Evolutionary conservation across 2,329 filamentous ascomycete genomes (phyloP), one percentile per base, ranked within the genome.

Genomic region (Exserohilum rostratum): DNA sequence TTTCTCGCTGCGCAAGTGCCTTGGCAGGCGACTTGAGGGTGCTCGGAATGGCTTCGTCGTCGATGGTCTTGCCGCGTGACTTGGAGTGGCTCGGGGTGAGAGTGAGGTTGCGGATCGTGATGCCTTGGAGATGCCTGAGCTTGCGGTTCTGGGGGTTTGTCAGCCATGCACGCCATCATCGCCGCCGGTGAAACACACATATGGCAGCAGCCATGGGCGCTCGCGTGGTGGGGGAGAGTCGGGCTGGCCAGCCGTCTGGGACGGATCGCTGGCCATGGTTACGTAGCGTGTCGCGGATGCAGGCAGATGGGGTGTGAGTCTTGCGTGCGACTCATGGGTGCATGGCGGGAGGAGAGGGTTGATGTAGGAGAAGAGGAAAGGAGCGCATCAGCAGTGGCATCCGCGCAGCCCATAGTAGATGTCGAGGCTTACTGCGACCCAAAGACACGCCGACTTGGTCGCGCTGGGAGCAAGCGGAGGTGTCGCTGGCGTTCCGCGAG

Each of bases 61-160:
- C 90, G 67, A 89, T 88, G 34, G 90, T 89, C 74, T 82, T 84
- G 12, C 80, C 78, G 47, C 81, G 81, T 33, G 72, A 61, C 55
- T 82, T 68, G 78, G 67, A 78, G 78, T 54, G 80, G 4, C 17
- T 25, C 80, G 20, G 80, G 80, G 62, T 62, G n/a, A 96, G 87
- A 58, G 86, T 87, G 38, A 97, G 81, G 74, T 97, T 97, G 53
- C 93, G 90, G 46, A 97, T 79, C 51, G 90, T 93, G 65, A 98
- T 86, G 63, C 91, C 91, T 67, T 90, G 88, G 4, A 97, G 83
- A 79, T 97, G 93, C 50, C 93, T 87, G 48, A 98, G 82, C 74
- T 89, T 92, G 73, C 92, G 90, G 74, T 96, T 97, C 82, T 95
- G 65, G 18, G 1, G 13, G 18, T 29, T n/a, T 10, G 38, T 43